Base-by-base conservation (phyloP, 176 grass and related monocot species). In the Poa pratensis region DNA sequence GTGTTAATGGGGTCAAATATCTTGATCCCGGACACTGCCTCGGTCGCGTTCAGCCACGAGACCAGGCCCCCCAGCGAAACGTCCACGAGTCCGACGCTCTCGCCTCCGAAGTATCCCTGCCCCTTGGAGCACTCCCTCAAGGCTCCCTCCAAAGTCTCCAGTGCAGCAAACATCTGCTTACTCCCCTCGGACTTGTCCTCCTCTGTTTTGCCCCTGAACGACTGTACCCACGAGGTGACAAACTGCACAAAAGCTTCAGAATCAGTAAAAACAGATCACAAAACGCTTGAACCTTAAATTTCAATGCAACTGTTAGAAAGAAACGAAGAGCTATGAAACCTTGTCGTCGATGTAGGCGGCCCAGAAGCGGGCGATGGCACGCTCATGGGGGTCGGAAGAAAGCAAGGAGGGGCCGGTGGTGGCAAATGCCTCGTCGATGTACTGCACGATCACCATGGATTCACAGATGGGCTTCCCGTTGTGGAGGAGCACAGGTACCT, bases 401-500 rank as follows among this genome's bases (percentile, higher is more conserved):
- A 62, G 59, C 1, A 62, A 28, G 59, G 59, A 62, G 59, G 24
- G 23, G 24, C 59, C 24, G 4, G 59, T 62, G 59, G 9, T 12
- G 4, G 59, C 23, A 23, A 62, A 62, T 4, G 59, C 59, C 23
- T 62, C 24, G 24, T 62, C 59, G 23, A 62, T 62, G 59, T 62
- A 62, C 59, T 62, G 23, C 59, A 62, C 11, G 59, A 62, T 62
- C 1, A 62, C 59, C 59, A 28, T 2, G 59, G 88, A 93, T 69
- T 90, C 85, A 0, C 77, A 77, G 34, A 88, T 18, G 6, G 85
- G 48, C 60, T 35, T 68, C 6, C 65, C 81, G 9, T 83, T 63
- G 65, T 93, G 91, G 80, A 72, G 84, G 60, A 93, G 78, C 30
- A 93, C 85, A 0, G 88, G 91, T 5, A 93, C 82, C 75, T 86